Percentiles rank a stretch among this genome's conserved stretches.
phyloP scores from a whole-genome alignment of 2,329 filamentous ascomycete species.

The Fusarium newnesense region DNA sequence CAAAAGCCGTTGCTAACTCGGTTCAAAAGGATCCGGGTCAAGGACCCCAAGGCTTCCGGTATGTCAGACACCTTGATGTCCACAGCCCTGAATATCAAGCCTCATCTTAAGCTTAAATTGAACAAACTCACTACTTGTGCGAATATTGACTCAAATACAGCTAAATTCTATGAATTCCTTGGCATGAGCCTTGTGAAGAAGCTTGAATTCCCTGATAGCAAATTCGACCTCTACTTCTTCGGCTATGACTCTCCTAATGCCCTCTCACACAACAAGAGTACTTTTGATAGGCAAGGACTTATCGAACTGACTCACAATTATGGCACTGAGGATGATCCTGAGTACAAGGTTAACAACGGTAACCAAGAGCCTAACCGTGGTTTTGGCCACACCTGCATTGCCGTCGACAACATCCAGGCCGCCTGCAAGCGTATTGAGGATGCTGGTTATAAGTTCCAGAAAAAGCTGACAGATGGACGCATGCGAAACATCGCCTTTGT shows the following conservation, averaged over 20 bases:
- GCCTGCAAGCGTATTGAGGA: constrained; percentile 91
- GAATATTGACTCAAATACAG: constrained; percentile 49
- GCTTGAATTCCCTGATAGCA: constrained; percentile 83
- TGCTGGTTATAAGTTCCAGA: constrained; percentile 93
- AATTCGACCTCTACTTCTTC: constrained; percentile 96
- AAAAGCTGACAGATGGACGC: constrained; percentile 88
- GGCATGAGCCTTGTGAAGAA: constrained; percentile 87
- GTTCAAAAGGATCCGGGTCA: constrained; percentile 84
- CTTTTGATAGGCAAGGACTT: constrained; percentile 86
- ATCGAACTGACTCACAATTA: constrained; percentile 88
- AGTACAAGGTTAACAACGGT: constrained; percentile 85
- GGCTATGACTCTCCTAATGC: constrained; percentile 84
- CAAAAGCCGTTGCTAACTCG: constrained; percentile 24
- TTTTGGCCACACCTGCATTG: constrained; percentile 88
- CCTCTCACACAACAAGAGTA: constrained; percentile 75
- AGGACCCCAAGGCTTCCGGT: constrained; percentile 87
- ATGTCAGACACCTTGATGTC: constrained; percentile 47
- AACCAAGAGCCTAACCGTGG: constrained; percentile 89
- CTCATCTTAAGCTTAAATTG: not conserved
- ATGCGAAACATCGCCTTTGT: constrained; percentile 92
- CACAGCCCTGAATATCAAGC: not conserved
- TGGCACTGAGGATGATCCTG: constrained; percentile 86
- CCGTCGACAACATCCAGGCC: constrained; percentile 85
- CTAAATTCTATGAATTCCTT: constrained; percentile 94
- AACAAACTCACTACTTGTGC: not conserved